phyloP scores from a whole-genome alignment of 805 yeast genomes.

The Candida suzukii region DNA sequence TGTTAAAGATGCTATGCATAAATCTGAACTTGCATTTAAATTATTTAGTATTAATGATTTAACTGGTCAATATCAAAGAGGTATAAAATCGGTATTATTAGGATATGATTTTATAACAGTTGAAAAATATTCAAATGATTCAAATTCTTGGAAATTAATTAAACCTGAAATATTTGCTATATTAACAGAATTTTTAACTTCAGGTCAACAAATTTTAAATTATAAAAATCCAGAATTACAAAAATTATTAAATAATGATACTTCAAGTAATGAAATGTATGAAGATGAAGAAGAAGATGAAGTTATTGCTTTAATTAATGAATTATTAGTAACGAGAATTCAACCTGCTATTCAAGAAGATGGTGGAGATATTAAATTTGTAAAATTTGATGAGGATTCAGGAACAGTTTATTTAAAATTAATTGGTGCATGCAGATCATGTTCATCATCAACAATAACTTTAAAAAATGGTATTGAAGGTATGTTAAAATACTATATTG shows the following conservation, averaged over 20 bases:
- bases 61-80: conserved; percentile 6
- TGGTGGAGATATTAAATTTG: conserved; percentile 93
- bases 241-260: conserved; percentile 23
- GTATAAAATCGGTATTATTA: conserved; percentile 68
- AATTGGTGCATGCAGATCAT: conserved; percentile 94
- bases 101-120: conserved; percentile 82
- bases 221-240: conserved; percentile 26
- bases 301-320: conserved; percentile 83
- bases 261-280: conserved; percentile 23
- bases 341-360: conserved; percentile 98
- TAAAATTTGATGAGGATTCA: conserved; percentile 75
- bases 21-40: conserved; percentile 72
- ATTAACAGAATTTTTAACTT: conserved; percentile 46
- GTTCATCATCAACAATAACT: conserved; percentile 87
- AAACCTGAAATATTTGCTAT: conserved; percentile 63
- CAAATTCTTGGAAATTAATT: conserved; percentile 44
- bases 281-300: conserved; percentile 62
- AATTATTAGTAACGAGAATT: conserved; percentile 86
- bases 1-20: conserved; percentile 62
- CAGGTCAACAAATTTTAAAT: conserved; percentile 50
- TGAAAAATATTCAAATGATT: conserved; percentile 40
- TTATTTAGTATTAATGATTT: conserved; percentile 61
- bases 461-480: conserved; percentile 92
- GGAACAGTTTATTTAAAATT: conserved; percentile 86
- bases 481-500: conserved; percentile 96